Base-by-base conservation (phyloP, 495 filamentous ascomycete species). In the Xylaria venustula region DNA sequence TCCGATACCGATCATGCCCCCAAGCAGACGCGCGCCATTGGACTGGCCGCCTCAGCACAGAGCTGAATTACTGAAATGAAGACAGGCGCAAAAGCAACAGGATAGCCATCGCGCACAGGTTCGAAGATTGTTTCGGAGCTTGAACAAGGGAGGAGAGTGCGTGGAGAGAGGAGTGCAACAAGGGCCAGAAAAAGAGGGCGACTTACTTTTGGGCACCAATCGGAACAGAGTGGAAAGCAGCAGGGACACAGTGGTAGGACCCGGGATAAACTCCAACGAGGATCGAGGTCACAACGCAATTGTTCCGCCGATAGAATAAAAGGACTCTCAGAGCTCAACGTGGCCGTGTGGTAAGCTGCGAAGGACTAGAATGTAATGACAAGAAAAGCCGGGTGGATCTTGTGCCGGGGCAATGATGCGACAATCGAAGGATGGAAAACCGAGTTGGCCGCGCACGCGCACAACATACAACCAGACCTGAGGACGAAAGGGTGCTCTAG, bases 171-270 rank as follows among this genome's bases (percentile, higher is more conserved):
- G 45, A 28, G 45, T 36, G 32, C 30, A 15, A 23, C 34, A 28
- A 32, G 34, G 28, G 19, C 40, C 52, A 52, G 23, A 26, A 63
- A 48, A 55, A 63, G 61, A 58, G 54, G 30, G 50, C 59, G 62
- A 71, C 71, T 72, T 69, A 74, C 71, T 72, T 74, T 74, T 74
- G 64, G 64, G 71, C 70, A 72, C 71, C 71, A 66, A 74, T 70
- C 68, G 59, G 63, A 76, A 75, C 70, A 70, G 66, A 69, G 64
- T 71, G 66, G 45, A 70, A 65, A 66, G 62, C 62, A 64, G 67
- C 52, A 66, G 53, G 68, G 61, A 67, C 61, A 54, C 63, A 64
- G 67, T 65, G 65, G 67, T 34, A 34, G 67, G 67, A 15, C 66
- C 72, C 73, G 67, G 70, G 69, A 66, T 67, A 53, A 70, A 69